A percentile compares a stretch with the other conserved stretches of the same genome.
Evolutionary conservation across 805 yeast species (phyloP).

Genomic region (Ogataea nonfermentans): DNA sequence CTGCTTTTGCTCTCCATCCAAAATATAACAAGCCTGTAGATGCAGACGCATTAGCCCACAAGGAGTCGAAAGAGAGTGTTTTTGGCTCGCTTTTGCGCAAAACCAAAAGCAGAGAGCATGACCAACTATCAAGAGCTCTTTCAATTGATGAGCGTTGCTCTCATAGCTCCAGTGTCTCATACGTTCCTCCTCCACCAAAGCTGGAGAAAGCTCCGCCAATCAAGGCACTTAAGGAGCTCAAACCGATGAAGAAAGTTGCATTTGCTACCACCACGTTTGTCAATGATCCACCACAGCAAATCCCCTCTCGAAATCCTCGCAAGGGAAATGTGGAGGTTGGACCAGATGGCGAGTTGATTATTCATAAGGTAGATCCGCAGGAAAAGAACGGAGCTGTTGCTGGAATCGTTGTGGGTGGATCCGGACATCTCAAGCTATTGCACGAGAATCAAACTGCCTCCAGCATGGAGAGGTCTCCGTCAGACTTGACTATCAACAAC

Average conservation of each 20-base stretch:
- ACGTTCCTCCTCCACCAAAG: slow-evolving; percentile 32
- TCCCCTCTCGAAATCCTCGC: slow-evolving; percentile 81
- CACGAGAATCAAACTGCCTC: slow-evolving; percentile 17
- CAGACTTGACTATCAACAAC: slow-evolving; percentile 29
- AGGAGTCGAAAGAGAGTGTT: slow-evolving; percentile 22
- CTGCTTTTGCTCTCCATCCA: slow-evolving; percentile 41
- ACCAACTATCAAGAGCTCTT: slow-evolving; percentile 10
- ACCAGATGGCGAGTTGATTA: slow-evolving; percentile 34
- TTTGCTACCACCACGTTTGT: slow-evolving; percentile 74
- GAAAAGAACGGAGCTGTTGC: slow-evolving; percentile 44
- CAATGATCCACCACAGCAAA: slow-evolving; percentile 90
- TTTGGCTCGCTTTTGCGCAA: slow-evolving; percentile 34
- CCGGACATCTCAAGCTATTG: slow-evolving; percentile 58
- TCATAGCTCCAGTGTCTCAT: slow-evolving; percentile 16
- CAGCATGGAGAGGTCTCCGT: slow-evolving; percentile 7
- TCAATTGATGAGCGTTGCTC: slow-evolving; percentile 18
- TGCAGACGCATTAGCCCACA: slow-evolving; percentile 22
- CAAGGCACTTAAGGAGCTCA: slow-evolving; percentile 24
- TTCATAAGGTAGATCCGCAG: slow-evolving; percentile 34
- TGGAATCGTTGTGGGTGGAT: slow-evolving; percentile 78
- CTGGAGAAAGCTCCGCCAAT: slow-evolving; percentile 30
- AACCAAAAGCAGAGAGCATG: slow-evolving; percentile 25
- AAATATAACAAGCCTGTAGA: slow-evolving; percentile 29
- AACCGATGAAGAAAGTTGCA: slow-evolving; percentile 59
- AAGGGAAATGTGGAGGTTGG: slow-evolving; percentile 63